Evolutionary conservation across 306 rosid genomes (phyloP).

Genomic region (Morella rubra): DNA sequence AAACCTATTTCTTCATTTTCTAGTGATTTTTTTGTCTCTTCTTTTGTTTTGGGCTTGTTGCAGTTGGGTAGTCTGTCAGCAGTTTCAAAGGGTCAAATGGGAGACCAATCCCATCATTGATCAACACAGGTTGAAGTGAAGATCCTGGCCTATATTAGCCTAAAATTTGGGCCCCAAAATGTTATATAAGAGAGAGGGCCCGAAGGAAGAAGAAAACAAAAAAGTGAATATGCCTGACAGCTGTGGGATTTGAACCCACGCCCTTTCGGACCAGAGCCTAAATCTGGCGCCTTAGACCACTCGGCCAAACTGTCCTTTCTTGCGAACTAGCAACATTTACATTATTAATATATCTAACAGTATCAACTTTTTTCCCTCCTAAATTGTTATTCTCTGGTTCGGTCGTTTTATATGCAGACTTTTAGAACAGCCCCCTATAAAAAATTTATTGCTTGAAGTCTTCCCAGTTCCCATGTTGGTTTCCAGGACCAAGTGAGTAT

Average conservation of each 20-base stretch:
- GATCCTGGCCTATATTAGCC: no score
- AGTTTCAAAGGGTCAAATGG: no score
- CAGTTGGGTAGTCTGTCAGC: no score
- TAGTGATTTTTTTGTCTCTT: neutral
- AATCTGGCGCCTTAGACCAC: slow-evolving; percentile 98
- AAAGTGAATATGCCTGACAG: slow-evolving; percentile 20
- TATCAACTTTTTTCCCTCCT: neutral
- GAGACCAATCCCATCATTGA: neutral
- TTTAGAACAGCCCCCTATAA: neutral
- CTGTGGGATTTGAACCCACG: slow-evolving; percentile 97
- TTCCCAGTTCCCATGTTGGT: no score
- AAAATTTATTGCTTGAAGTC: no score
- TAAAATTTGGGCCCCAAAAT: no score
- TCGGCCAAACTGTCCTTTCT: slow-evolving; percentile 70
- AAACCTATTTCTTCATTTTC: no score
- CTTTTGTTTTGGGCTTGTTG: neutral
- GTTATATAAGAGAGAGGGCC: rapidly evolving
- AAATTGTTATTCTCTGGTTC: neutral
- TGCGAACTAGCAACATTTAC: rapidly evolving
- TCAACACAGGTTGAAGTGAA: neutral
- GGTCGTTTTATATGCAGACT: neutral
- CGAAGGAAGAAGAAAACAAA: neutral
- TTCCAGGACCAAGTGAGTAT: no score
- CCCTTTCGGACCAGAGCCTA: slow-evolving; percentile 99
- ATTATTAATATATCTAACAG: no score